Percentiles rank a stretch among this genome's conserved stretches.
These are phyloP conservation scores for Saccharomycopsis fermentans DNA, from an alignment of 805 yeast species.

Conservation along the genomic window DNA sequence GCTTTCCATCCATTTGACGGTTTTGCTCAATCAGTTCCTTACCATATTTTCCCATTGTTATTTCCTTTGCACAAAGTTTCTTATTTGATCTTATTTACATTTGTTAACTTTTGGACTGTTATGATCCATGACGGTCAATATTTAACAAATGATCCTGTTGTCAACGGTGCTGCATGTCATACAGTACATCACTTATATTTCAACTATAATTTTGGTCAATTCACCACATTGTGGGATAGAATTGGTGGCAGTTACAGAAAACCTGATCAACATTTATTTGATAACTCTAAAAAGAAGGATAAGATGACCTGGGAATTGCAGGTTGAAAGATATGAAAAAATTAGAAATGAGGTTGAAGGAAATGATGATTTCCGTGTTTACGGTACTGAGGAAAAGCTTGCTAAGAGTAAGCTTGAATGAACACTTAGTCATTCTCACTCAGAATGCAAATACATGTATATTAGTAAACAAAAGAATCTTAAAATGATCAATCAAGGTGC, in stretches of 20 bases:
- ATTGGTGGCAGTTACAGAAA: constrained; percentile 86
- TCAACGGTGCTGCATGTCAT: constrained; percentile 98
- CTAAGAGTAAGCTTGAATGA: neutral
- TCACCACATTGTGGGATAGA: constrained; percentile 97
- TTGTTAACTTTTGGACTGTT: constrained; percentile 96
- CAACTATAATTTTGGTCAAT: constrained; percentile 97
- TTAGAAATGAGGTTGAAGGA: constrained; percentile 75
- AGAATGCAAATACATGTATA: neutral
- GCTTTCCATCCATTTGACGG: constrained; percentile 99
- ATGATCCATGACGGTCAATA: constrained; percentile 98
- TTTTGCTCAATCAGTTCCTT: constrained; percentile 83
- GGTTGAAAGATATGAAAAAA: constrained; percentile 62
- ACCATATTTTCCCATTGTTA: constrained; percentile 82
- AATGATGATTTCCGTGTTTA: constrained; percentile 64
- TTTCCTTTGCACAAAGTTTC: constrained; percentile 88
- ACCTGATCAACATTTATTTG: constrained; percentile 83
- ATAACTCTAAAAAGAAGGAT: constrained; percentile 46
- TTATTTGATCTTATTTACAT: constrained; percentile 72
- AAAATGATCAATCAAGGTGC: neutral
- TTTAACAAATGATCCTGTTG: constrained; percentile 82
- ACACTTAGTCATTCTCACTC: neutral
- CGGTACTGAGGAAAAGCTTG: constrained; percentile 35
- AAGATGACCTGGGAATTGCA: constrained; percentile 61
- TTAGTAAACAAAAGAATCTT: neutral
- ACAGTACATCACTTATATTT: constrained; percentile 94